These are phyloP conservation scores for Pseudonitzschia multistriata DNA, from an alignment of 108 stramenopile genomes.

Conservation along the genomic window DNA sequence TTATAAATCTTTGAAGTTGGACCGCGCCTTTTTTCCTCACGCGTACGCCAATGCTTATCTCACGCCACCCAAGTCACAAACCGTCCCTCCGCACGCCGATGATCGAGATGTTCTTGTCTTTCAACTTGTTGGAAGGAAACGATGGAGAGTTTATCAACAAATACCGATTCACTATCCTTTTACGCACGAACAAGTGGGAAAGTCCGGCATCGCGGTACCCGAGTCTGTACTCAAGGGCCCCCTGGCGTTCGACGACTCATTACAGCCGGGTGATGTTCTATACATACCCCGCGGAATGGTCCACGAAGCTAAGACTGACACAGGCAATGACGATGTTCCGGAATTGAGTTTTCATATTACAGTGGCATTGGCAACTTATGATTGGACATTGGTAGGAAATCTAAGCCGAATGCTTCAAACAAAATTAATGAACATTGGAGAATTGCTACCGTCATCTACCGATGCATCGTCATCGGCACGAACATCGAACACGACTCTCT, in stretches of 20 bases:
- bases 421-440: slow-evolving; percentile 27
- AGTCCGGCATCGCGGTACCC: slow-evolving; percentile 61
- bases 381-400: slow-evolving; percentile 75
- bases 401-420: slow-evolving; percentile 27
- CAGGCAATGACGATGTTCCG: neutral
- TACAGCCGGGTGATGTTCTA: slow-evolving; percentile 75
- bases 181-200: slow-evolving; percentile 84
- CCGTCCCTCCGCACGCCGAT: slow-evolving; percentile 83
- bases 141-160: slow-evolving; percentile 72
- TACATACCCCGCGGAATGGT: slow-evolving; percentile 88
- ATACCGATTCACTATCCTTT: slow-evolving; percentile 72
- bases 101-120: slow-evolving; percentile 88
- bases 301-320: slow-evolving; percentile 61
- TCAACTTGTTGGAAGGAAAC: slow-evolving; percentile 71
- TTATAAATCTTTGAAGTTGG: neutral
- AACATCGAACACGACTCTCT: neutral
- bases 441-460: slow-evolving; percentile 36
- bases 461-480: neutral
- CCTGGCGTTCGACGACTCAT: slow-evolving; percentile 33
- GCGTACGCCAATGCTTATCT: slow-evolving; percentile 80
- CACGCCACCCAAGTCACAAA: slow-evolving; percentile 73
- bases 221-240: slow-evolving; percentile 46
- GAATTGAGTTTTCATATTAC: slow-evolving; percentile 73
- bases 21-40: slow-evolving; percentile 42
- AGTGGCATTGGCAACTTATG: slow-evolving; percentile 81